phyloP scores from a whole-genome alignment of 2,329 filamentous ascomycete genomes.

The Xylaria sp. region DNA sequence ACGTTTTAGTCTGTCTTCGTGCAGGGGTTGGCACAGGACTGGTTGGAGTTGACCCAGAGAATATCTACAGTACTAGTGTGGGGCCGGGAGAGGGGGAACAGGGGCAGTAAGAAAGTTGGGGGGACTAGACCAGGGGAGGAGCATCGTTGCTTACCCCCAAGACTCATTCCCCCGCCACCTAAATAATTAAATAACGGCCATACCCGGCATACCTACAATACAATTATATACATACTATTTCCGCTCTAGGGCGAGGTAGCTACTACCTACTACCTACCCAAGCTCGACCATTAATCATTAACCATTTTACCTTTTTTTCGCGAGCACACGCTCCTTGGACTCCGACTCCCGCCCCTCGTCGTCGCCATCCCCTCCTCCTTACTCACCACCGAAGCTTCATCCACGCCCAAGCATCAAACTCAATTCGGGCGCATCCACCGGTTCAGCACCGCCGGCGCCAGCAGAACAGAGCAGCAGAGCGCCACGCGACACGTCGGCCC shows the following conservation, averaged over 20 bases:
- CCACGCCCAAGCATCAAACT: background rate
- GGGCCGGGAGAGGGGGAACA: too few species aligned
- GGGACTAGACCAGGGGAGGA: background rate
- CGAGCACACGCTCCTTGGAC: conserved; percentile 17
- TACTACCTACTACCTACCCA: background rate
- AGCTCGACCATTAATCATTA: background rate
- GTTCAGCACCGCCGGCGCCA: background rate
- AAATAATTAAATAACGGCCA: conserved; percentile 30
- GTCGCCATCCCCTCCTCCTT: background rate
- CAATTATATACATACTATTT: conserved; percentile 14
- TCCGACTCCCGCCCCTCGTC: conserved; percentile 2
- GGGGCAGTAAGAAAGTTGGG: too few species aligned
- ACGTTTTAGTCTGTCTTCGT: background rate
- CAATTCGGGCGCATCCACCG: background rate
- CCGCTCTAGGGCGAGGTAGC: background rate
- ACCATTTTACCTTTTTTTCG: conserved; percentile 25
- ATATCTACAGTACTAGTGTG: too few species aligned
- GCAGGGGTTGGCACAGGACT: background rate
- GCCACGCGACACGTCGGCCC: conserved; percentile 26
- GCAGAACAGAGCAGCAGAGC: conserved; percentile 11
- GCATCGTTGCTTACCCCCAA: conserved; percentile 13
- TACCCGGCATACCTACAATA: background rate
- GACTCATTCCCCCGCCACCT: conserved; percentile 33
- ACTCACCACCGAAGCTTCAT: conserved; percentile 23
- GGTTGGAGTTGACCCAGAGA: background rate